A percentile compares a stretch with the other conserved stretches of the same genome.
These are phyloP conservation scores for Verticillium albo-atrum DNA, from an alignment of 2,329 filamentous ascomycete species.

Conservation along the genomic window DNA sequence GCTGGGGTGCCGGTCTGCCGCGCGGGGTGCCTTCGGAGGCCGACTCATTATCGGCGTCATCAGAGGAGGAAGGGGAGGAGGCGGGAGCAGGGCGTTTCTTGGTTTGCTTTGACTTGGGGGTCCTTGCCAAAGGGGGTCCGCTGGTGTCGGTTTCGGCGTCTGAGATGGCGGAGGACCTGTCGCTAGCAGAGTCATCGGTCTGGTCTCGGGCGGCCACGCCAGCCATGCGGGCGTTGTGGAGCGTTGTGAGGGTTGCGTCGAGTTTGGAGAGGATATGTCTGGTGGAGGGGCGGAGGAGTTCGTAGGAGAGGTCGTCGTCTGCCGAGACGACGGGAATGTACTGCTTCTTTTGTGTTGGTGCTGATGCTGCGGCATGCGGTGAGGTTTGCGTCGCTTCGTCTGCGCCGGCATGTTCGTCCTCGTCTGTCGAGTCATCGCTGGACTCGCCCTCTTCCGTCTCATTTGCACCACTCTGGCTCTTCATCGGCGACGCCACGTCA, in stretches of 20 bases:
- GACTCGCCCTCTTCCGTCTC: not conserved
- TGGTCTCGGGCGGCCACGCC: slow-evolving; percentile 29
- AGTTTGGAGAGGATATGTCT: slow-evolving; percentile 67
- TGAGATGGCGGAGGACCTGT: slow-evolving; percentile 11
- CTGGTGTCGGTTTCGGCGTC: slow-evolving; percentile 1
- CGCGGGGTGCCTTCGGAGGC: not conserved
- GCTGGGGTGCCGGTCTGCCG: slow-evolving; percentile 2
- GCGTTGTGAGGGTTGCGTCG: slow-evolving; percentile 62
- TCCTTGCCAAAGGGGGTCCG: not conserved
- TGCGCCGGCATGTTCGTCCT: not conserved
- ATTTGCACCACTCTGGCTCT: not conserved
- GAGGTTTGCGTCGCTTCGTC: slow-evolving; percentile 8
- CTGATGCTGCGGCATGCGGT: not conserved
- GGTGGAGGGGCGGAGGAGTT: slow-evolving; percentile 62
- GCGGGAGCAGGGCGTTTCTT: not conserved
- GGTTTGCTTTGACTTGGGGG: not conserved
- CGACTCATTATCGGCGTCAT: not conserved
- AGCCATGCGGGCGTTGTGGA: slow-evolving; percentile 64
- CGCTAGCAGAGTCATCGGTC: slow-evolving; percentile 14
- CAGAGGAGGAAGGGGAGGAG: not conserved
- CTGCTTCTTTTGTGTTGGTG: slow-evolving; percentile 8
- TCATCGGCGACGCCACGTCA: not conserved
- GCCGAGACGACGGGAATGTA: slow-evolving; percentile 54
- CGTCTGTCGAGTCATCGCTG: not conserved
- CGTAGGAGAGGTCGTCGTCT: slow-evolving; percentile 65